phyloP scores from a whole-genome alignment of 2,329 filamentous ascomycete species.

The Monosporascus sp. region DNA sequence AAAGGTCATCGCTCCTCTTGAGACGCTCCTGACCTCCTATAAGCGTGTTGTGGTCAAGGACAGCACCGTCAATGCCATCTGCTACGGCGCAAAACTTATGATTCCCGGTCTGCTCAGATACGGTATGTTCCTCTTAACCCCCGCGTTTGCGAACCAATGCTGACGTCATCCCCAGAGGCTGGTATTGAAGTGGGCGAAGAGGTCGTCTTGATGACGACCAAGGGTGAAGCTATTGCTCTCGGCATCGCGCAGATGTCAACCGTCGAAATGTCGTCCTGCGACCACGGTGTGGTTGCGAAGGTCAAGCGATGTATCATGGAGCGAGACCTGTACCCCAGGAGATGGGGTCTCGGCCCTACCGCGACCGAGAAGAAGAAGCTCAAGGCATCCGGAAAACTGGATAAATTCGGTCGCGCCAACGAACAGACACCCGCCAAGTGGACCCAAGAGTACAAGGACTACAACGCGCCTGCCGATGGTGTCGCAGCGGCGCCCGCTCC shows the following conservation, averaged over 20 bases:
- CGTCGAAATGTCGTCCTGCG: constrained; percentile 92
- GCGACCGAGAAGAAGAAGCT: constrained; percentile 99
- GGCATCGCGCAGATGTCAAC: constrained; percentile 98
- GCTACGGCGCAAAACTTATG: constrained; percentile 99
- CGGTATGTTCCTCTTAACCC: constrained; percentile 46
- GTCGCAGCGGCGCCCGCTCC: constrained; percentile 39
- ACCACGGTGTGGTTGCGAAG: constrained; percentile 96
- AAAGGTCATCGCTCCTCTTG: constrained; percentile 84
- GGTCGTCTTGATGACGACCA: constrained; percentile 96
- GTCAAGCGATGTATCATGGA: constrained; percentile 99
- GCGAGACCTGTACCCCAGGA: constrained; percentile 90
- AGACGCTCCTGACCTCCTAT: constrained; percentile 87
- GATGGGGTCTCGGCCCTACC: constrained; percentile 93
- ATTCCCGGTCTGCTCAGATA: constrained; percentile 92
- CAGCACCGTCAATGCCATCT: constrained; percentile 91
- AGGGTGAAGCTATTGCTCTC: constrained; percentile 96
- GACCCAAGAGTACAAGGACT: constrained; percentile 91
- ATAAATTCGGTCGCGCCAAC: constrained; percentile 93
- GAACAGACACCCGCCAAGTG: constrained; percentile 91
- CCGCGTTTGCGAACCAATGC: constrained; percentile 1
- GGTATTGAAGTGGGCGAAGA: constrained; percentile 94
- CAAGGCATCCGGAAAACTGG: constrained; percentile 95
- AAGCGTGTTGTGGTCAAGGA: constrained; percentile 98
- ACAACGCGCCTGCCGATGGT: constrained; percentile 51
- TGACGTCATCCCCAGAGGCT: constrained; percentile 52